A percentile compares a stretch with the other conserved stretches of the same genome.
These are phyloP conservation scores for Suhomyces chickasaworum DNA, from an alignment of 1,139 yeast species.

Conservation along the genomic window DNA sequence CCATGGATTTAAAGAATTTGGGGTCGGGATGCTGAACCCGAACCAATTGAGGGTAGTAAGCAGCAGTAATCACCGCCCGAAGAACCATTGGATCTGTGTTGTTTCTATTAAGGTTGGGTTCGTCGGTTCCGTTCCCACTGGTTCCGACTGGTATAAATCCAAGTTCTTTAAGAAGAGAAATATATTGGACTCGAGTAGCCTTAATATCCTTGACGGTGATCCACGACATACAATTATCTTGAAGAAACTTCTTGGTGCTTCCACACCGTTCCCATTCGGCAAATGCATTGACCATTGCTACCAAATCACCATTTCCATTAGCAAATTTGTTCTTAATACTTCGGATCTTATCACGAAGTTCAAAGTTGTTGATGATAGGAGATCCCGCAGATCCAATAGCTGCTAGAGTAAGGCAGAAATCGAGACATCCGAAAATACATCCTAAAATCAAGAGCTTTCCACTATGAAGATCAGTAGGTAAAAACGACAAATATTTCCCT, in stretches of 20 bases:
- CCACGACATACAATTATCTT: slow-evolving; percentile 64
- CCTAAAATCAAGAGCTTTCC: slow-evolving; percentile 82
- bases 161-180: slow-evolving; percentile 67
- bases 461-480: slow-evolving; percentile 85
- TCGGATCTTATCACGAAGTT: slow-evolving; percentile 65
- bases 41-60: slow-evolving; percentile 81
- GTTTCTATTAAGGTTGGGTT: slow-evolving; percentile 47
- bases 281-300: slow-evolving; percentile 62
- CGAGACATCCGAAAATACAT: slow-evolving; percentile 82
- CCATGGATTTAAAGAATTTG: slow-evolving; percentile 65
- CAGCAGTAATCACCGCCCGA: slow-evolving; percentile 72
- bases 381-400: slow-evolving; percentile 72
- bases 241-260: slow-evolving; percentile 52
- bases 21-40: slow-evolving; percentile 82
- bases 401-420: slow-evolving; percentile 71
- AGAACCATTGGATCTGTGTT: slow-evolving; percentile 51
- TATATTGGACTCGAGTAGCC: slow-evolving; percentile 68
- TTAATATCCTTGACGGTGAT: slow-evolving; percentile 69
- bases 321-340: slow-evolving; percentile 44
- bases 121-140: slow-evolving; percentile 36
- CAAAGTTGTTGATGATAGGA: slow-evolving; percentile 67
- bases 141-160: slow-evolving; percentile 64
- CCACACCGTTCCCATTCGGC: slow-evolving; percentile 48
- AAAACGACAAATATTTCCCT: slow-evolving; percentile 77
- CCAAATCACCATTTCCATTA: slow-evolving; percentile 64